A percentile compares a stretch with the other conserved stretches of the same genome.
Conservation (phyloP, 352 stramenopile species). For the Thraustochytrium sp. region DNA sequence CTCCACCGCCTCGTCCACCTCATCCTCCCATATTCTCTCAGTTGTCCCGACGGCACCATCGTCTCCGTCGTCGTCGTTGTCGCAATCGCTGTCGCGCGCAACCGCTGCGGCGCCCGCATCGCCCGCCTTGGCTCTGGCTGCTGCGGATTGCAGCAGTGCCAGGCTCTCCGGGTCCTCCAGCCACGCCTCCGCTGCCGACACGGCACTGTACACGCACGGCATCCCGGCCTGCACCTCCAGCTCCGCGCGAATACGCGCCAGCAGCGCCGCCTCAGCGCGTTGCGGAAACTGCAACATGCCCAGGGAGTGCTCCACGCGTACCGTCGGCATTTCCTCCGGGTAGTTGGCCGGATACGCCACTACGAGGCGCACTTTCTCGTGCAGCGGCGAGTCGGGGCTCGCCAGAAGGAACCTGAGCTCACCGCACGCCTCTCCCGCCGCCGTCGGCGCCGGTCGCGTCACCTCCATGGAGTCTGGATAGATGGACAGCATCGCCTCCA, state of each 20-base stretch:
- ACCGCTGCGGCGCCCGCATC: not conserved
- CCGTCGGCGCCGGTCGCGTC: not conserved
- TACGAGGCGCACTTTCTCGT: slow-evolving; percentile 23
- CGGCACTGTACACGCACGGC: slow-evolving; percentile 9
- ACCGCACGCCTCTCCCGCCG: not conserved
- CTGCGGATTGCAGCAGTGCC: not conserved
- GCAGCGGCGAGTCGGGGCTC: not conserved
- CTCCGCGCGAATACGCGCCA: not conserved
- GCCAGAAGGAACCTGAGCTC: not conserved
- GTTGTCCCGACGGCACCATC: not conserved
- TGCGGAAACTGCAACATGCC: slow-evolving; percentile 13
- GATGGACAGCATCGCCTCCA: slow-evolving; percentile 39
- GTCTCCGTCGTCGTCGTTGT: not conserved
- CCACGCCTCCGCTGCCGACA: slow-evolving; percentile 26
- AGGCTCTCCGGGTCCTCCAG: not conserved
- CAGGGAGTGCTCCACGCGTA: slow-evolving; percentile 1
- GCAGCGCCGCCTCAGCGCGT: not conserved
- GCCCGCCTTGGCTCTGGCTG: not conserved
- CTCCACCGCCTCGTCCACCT: not conserved
- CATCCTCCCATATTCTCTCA: slow-evolving; percentile 13
- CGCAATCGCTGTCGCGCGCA: not conserved
- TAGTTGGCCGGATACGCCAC: not conserved
- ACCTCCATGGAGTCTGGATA: slow-evolving; percentile 40
- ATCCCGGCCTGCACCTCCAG: slow-evolving; percentile 1
- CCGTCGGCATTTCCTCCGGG: not conserved